Base-by-base conservation (phyloP, 345 rosid genomes). In the Eutrema heterophyllum region DNA sequence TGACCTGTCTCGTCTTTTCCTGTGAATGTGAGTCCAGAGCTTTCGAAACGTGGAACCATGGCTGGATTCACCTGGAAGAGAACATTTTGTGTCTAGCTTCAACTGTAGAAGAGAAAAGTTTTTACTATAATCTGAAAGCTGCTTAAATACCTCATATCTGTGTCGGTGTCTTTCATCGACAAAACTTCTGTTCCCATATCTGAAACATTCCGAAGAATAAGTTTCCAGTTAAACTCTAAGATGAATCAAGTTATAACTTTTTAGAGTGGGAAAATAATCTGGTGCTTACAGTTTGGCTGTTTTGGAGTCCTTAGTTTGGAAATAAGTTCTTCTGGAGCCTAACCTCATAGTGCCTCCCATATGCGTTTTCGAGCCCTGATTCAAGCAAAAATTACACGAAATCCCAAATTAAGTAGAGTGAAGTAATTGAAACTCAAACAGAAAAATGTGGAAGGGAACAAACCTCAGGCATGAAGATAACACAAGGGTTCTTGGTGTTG, bases 401-500 rank as follows among this genome's bases (percentile, higher is more conserved):
- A 38, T 59, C 45, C 1, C 15, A 4, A 43, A 27, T 5, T 41
- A 21, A 48, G 35, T 56, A 13, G 36, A 68, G 30, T 35, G 35
- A 26, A 56, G 48, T 45, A 33, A 16, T 2, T 50, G 68, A 65
- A 29, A 69, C 65, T 62, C 5, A 39, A 81, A 39, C 7, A 46
- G 61, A 48, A 26, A 1, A 13, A 16, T 21, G 5, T 39, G 54
- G 27, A 64, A 56, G 33, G 52, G n/a, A 67, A 27, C 68, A 55
- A 33, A 90, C 99, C 98, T 95, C 99, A 0, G 96, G 99, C 99
- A 96, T 96, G 75, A 92, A 88, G 72, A 96, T 74, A 68, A 96
- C 91, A 72, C 97, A 96, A 27, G 97, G 98, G 79, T 84, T 81
- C 58, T 75, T 68, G 35, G 93, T 88, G 44, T 81, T 77, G 21